These are phyloP conservation scores for Hyphopichia fennica DNA, from an alignment of 1,139 yeast species.

Conservation along the genomic window DNA sequence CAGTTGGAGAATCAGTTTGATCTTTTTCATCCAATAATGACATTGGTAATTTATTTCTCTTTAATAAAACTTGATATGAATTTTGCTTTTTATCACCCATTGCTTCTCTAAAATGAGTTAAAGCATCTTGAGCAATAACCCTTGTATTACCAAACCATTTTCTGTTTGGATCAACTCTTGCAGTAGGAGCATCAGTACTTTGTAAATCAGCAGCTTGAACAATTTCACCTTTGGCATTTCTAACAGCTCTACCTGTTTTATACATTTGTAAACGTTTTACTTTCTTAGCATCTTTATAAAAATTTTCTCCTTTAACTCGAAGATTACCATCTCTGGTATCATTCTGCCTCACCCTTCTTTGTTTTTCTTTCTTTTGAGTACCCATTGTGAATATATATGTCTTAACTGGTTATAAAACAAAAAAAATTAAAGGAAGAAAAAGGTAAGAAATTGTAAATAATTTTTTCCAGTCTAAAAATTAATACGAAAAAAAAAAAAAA, in stretches of 20 bases:
- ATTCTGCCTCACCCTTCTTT: constrained; percentile 79
- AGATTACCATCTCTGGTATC: constrained; percentile 86
- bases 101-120: constrained; percentile 91
- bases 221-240: constrained; percentile 86
- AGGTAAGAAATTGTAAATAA: neutral
- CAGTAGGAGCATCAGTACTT: constrained; percentile 83
- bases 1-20: constrained; percentile 68
- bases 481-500: neutral
- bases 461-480: neutral
- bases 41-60: constrained; percentile 94
- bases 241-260: constrained; percentile 82
- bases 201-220: constrained; percentile 87
- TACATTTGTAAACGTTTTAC: constrained; percentile 91
- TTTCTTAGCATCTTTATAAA: constrained; percentile 91
- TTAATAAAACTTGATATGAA: constrained; percentile 82
- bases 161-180: constrained; percentile 93
- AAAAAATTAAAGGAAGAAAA: constrained; percentile 2
- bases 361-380: constrained; percentile 86
- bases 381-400: constrained; percentile 60
- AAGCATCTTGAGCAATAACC: constrained; percentile 95
- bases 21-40: constrained; percentile 87
- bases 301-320: constrained; percentile 95
- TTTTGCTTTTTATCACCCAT: constrained; percentile 85
- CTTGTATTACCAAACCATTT: constrained; percentile 98
- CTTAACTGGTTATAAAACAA: neutral